Base-by-base conservation (phyloP, 2,329 filamentous ascomycete species). In the Periconia macrospinosa region DNA sequence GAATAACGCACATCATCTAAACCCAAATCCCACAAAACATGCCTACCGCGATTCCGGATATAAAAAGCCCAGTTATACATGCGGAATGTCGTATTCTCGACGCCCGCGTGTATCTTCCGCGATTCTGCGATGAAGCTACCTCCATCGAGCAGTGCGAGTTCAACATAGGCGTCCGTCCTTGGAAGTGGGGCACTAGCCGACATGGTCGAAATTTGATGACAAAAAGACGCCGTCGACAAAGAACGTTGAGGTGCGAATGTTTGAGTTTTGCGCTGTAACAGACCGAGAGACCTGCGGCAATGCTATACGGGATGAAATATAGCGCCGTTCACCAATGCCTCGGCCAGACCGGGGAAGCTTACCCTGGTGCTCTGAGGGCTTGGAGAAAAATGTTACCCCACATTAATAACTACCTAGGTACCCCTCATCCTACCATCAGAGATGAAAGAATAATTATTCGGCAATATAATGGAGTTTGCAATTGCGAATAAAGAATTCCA, bases 1-100 rank as follows among this genome's bases (percentile, higher is more conserved):
- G 10, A 17, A 27, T 6, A 7, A 17, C 40, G 27, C 23, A 71
- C 69, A 55, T 66, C 62, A 35, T 65, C 62, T 10, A 72, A 47
- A 3, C 69, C 69, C 6, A 72, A 62, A 49, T 72, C 69, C 69
- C 69, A 72, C 7, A 72, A 49, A 17, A 70, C 46, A 35, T 69
- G 65, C 41, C 61, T 58, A 20, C 59, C 62, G 2, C 52, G 44
- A 50, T 70, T 64, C 9, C 53, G 54, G 18, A 72, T 61, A 50
- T 67, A 61, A 41, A 72, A 72, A 1, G 68, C 68, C 68, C 69
- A 72, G 45, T 72, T 67, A 49, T 72, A 72, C 68, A 71, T 71
- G 30, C 69, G 65, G 57, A 67, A 70, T 15, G 56, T 66, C 18
- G 59, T 62, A 35, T 56, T 63, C 30, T 42, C 49, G 17, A 62